Evolutionary conservation across 2,329 filamentous ascomycete species (phyloP).

Genomic region (Ophiostoma perfectum): DNA sequence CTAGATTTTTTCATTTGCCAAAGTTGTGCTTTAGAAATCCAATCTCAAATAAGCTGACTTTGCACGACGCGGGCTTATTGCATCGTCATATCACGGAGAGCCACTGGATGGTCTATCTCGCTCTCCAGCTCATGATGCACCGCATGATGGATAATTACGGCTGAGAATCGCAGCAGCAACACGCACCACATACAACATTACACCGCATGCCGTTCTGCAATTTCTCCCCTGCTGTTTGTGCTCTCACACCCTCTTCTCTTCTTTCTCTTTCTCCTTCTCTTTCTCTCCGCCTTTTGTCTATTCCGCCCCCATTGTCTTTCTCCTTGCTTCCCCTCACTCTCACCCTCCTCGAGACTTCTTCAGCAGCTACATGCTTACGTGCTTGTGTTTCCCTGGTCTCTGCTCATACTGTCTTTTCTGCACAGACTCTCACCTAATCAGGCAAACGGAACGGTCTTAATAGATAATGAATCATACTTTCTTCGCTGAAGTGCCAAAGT

Average conservation of each 20-base stretch:
- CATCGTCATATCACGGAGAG: neutral
- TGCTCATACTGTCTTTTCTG: neutral
- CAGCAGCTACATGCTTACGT: neutral
- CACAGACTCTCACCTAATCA: neutral
- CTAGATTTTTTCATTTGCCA: neutral
- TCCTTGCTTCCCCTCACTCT: neutral
- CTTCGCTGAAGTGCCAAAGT: no score
- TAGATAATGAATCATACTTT: no score
- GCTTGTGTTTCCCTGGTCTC: neutral
- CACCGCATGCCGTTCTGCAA: neutral
- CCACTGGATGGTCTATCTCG: neutral
- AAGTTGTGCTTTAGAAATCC: neutral
- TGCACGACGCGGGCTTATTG: neutral
- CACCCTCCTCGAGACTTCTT: neutral
- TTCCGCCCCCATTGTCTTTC: neutral
- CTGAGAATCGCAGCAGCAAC: neutral
- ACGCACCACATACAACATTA: neutral
- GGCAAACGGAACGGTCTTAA: no score
- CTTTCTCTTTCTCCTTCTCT: neutral
- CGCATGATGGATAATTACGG: neutral
- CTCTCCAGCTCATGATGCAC: neutral
- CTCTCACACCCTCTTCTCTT: neutral
- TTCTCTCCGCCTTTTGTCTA: neutral
- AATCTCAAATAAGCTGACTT: neutral
- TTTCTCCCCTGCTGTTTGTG: neutral